Evolutionary conservation across 768 basidiomycete species (phyloP).

Genomic region (Pholiota conissans): DNA sequence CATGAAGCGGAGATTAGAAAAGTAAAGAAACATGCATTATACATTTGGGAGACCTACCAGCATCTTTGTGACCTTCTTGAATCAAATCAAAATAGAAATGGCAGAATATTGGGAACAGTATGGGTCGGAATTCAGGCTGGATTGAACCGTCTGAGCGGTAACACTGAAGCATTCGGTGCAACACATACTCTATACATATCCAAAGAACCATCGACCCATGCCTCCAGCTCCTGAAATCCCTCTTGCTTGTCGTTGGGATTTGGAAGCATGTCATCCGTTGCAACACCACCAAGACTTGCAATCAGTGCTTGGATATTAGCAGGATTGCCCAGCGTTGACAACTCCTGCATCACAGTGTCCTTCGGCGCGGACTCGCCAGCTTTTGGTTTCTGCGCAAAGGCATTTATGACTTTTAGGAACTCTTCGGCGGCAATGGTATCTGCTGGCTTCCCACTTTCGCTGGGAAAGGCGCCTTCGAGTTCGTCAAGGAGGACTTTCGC

Average conservation of each 20-base stretch:
- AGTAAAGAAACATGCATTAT: background rate
- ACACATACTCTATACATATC: constrained; percentile 83
- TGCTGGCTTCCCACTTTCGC: constrained; percentile 40
- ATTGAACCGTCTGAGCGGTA: constrained; percentile 7
- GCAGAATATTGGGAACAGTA: constrained; percentile 94
- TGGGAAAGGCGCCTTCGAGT: constrained; percentile 41
- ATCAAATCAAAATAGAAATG: constrained; percentile 97
- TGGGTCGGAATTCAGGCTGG: constrained; percentile 91
- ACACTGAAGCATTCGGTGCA: background rate
- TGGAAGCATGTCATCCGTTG: constrained; percentile 76
- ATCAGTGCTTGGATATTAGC: constrained; percentile 75
- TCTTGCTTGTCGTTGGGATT: constrained; percentile 87
- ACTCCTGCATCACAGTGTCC: constrained; percentile 63
- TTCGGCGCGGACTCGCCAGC: constrained; percentile 73
- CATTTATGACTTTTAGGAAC: constrained; percentile 56
- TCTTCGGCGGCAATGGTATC: constrained; percentile 49
- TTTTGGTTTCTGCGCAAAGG: constrained; percentile 68
- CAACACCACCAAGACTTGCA: constrained; percentile 74
- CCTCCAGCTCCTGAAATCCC: constrained; percentile 82
- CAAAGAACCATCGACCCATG: constrained; percentile 87
- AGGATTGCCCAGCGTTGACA: constrained; percentile 68
- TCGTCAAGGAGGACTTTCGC: constrained; percentile 50
- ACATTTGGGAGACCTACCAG: constrained; percentile 54
- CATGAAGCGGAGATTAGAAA: background rate
- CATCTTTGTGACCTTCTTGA: constrained; percentile 85